Percentiles rank a stretch among this genome's conserved stretches.
phyloP scores from a whole-genome alignment of 1,284 basidiomycete species.

The Naganishia cerealis region DNA sequence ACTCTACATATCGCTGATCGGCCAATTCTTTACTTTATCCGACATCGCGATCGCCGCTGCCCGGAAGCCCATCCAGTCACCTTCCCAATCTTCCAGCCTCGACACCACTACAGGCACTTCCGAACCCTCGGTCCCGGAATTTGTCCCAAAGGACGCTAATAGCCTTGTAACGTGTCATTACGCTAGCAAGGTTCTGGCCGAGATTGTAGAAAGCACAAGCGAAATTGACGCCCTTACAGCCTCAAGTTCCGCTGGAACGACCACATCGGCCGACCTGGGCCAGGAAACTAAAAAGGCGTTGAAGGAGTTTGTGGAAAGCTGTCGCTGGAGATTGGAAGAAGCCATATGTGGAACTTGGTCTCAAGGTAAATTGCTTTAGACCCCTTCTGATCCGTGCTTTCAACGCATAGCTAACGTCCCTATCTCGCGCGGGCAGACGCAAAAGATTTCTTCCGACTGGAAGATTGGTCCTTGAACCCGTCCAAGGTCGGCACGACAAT shows the following conservation, averaged over 20 bases:
- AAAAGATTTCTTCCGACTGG: conserved; percentile 76
- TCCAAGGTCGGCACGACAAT: conserved; percentile 56
- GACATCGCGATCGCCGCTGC: conserved; percentile 62
- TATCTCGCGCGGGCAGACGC: conserved; percentile 64
- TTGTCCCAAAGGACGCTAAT: conserved; percentile 74
- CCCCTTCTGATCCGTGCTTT: not conserved
- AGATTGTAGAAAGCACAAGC: conserved; percentile 79
- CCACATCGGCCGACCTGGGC: conserved; percentile 36
- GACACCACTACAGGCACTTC: conserved; percentile 40
- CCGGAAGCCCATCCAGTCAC: conserved; percentile 15
- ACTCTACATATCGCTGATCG: conserved; percentile 79
- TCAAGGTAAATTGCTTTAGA: conserved; percentile 61
- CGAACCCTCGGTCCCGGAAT: conserved; percentile 56
- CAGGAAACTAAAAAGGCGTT: conserved; percentile 68
- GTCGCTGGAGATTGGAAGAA: conserved; percentile 84
- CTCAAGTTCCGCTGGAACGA: not conserved
- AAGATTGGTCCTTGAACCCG: conserved; percentile 73
- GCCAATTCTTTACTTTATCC: conserved; percentile 85
- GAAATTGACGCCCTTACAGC: conserved; percentile 73
- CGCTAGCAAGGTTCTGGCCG: conserved; percentile 73
- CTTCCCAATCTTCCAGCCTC: conserved; percentile 37
- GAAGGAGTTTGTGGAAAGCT: conserved; percentile 73
- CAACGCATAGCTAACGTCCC: conserved; percentile 5
- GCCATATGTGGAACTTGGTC: conserved; percentile 78
- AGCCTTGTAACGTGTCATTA: conserved; percentile 81